Conservation (phyloP, 208 protist species). For the Crithidia thermophila region DNA sequence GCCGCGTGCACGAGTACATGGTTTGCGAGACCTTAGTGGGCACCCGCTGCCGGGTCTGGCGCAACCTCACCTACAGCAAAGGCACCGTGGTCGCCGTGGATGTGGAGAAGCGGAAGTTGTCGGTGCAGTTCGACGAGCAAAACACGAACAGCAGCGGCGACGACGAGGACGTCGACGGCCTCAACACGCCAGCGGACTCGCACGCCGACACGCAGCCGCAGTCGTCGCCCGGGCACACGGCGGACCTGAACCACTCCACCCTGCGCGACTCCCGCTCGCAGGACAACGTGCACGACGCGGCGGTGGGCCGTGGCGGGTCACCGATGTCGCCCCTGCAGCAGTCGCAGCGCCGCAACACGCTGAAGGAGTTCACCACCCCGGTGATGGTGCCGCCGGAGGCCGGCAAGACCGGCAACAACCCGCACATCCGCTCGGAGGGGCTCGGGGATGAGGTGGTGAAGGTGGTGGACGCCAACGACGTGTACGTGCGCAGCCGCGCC, state of each 20-base stretch:
- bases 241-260: not conserved
- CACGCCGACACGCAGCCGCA: conserved; percentile 10
- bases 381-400: conserved; percentile 15
- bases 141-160: conserved; percentile 18
- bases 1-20: conserved; percentile 77
- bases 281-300: not conserved
- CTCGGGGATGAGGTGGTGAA: conserved; percentile 49
- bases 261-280: not conserved
- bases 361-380: conserved; percentile 22
- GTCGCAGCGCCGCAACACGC: conserved; percentile 9
- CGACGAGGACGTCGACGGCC: conserved; percentile 28
- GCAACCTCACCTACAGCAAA: conserved; percentile 55
- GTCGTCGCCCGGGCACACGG: not conserved
- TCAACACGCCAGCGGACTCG: too few species aligned
- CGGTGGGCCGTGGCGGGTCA: not conserved
- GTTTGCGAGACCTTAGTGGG: conserved; percentile 66
- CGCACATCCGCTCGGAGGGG: conserved; percentile 17
- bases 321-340: not conserved
- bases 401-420: not conserved
- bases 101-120: conserved; percentile 49
- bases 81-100: conserved; percentile 77
- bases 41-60: conserved; percentile 60
- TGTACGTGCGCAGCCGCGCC: conserved; percentile 57
- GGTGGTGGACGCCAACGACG: conserved; percentile 55
- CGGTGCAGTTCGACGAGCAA: conserved; percentile 61